Base-by-base conservation (phyloP, 2,329 filamentous ascomycete genomes). In the Ophiocordyceps unilateralis region DNA sequence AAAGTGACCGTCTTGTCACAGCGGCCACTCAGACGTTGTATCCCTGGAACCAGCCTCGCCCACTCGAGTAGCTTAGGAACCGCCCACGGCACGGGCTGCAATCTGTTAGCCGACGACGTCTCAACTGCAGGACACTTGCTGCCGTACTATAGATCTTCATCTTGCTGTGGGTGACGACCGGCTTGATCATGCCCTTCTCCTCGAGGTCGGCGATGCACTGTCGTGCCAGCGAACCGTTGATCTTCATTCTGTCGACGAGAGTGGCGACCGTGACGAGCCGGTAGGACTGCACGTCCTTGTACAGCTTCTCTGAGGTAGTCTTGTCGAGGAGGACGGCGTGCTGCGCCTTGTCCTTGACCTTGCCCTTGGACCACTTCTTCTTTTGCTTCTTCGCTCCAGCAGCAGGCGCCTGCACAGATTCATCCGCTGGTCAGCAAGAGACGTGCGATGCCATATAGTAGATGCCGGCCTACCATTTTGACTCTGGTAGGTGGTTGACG, bases 261-360 rank as follows among this genome's bases (percentile, higher is more conserved):
- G 86, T 89, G 62, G 91, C 88, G 62, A 96, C 83, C 65, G 91
- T 96, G 73, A 98, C 87, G 68, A 98, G 87, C 65, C 91, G 87
- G 83, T 96, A 98, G 53, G 91, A 95, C 72, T 96, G 91, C 61
- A 98, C 93, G 79, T 98, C 91, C 78, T 98, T 98, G 78, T 94
- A 83, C 69, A 98, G 87, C 78, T 93, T 94, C 73, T 98, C 91
- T 57, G 83, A 83, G 64, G 83, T 94, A 71, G 75, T 65, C 81
- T 98, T 98, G 78, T 98, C 91, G 72, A 98, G 86, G 65, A 96
- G 77, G 70, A 98, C 91, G 69, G 84, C 85, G 80, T 98, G 91
- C 70, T 96, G 83, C 72, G 91, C 89, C 88, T 98, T 98, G 81
- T 98, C 91, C 91, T 98, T 98, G 77, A 98, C 91, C 87, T 68